Conservation (phyloP, 2,329 filamentous ascomycete species). For the Orbilia blumenaviensis region DNA sequence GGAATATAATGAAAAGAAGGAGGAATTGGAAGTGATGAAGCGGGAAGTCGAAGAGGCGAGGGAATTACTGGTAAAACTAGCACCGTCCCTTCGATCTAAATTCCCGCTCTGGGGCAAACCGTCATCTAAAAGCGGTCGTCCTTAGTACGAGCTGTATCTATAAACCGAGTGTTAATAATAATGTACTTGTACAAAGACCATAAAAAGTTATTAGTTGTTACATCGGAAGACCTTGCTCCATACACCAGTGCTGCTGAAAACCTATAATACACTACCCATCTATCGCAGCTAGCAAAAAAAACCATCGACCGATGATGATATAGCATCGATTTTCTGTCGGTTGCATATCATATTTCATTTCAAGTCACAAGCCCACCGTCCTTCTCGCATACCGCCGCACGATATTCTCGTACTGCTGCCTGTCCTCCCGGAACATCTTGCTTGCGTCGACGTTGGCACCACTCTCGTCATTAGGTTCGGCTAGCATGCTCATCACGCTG, state of each 20-base stretch:
- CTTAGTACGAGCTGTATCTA: neutral
- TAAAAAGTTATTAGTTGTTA: neutral
- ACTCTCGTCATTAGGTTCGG: constrained; percentile 95
- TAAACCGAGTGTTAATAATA: neutral
- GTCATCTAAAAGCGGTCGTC: neutral
- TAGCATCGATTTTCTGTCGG: no score
- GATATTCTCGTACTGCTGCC: constrained; percentile 82
- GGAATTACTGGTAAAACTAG: constrained; percentile 24
- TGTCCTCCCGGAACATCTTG: constrained; percentile 90
- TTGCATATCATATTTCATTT: neutral
- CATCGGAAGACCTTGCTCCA: neutral
- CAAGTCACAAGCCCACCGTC: constrained; percentile 71
- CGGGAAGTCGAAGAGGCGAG: constrained; percentile 16
- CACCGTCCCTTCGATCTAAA: constrained; percentile 6
- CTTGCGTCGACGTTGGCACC: constrained; percentile 96
- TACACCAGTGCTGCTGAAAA: neutral
- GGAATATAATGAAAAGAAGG: constrained; percentile 6
- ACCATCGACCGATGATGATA: neutral
- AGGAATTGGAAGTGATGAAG: constrained; percentile 6
- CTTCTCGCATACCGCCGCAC: constrained; percentile 83
- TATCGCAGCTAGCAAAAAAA: neutral
- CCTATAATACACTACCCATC: neutral
- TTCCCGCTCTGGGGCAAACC: neutral
- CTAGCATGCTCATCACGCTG: constrained; percentile 97
- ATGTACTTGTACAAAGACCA: neutral